Base-by-base conservation (phyloP, 176 grass and related monocot species). In the Oryza glaberrima region DNA sequence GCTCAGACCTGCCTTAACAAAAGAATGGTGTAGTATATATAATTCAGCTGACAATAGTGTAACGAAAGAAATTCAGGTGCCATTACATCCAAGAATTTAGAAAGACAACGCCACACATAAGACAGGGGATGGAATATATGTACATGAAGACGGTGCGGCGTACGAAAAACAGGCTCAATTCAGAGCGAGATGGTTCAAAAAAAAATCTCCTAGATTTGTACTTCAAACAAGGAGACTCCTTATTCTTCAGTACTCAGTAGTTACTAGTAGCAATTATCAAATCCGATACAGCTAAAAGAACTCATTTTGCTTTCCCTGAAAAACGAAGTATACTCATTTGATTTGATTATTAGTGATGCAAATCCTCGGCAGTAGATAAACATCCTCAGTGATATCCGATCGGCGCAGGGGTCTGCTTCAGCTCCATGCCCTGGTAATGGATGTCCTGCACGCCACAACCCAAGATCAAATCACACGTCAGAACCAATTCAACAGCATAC, bases 371-470 rank as follows among this genome's bases (percentile, higher is more conserved):
- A 73, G 25, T 67, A 65, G 11, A 3, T 56, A 17, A 46, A 43
- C n/a, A 68, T 35, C 38, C 1, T 94, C 72, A 94, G 40, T 92
- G 92, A 19, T 94, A 94, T 19, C 83, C 92, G 16, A 94, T 81
- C 12, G 92, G 92, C 12, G 90, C 92, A 28, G 92, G 90, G 23
- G 74, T 86, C 70, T 89, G 66, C 81, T 85, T 89, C 49, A 94
- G 84, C 74, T 92, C 45, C 92, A 92, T 92, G 20, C 92, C 92
- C 69, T 94, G 89, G 87, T 79, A 92, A 75, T 94, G 85, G n/a
- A 92, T 52, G 82, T 92, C 92, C 92, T 94, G 90, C 87, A 86
- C 1, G 5, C 0, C 56, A 83, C 54, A 82, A 60, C 0, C 22
- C 11, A 85, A 85, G 60, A 11, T 30, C 34, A 77, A 1, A 38